Percentiles rank a stretch among this genome's conserved stretches.
Conservation (phyloP, 2,329 filamentous ascomycete species). For the Nannizziopsis barbatae region DNA sequence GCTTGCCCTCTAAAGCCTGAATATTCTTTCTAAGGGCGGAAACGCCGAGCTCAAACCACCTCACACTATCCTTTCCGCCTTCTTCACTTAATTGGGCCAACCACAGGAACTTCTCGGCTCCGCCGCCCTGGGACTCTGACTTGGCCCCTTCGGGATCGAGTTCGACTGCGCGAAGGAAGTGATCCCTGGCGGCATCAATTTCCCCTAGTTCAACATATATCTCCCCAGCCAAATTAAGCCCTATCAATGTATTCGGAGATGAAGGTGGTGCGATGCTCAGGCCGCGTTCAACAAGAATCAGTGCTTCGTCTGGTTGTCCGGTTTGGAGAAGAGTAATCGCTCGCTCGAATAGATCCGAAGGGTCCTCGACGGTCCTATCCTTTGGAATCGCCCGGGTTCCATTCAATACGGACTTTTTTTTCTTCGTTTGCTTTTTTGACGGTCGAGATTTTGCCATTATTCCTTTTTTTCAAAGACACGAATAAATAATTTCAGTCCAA, state of each 20-base stretch:
- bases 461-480: too few species aligned
- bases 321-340: conserved; percentile 48
- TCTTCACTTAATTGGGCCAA: conserved; percentile 73
- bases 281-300: conserved; percentile 44
- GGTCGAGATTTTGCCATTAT: conserved; percentile 45
- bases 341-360: conserved; percentile 46
- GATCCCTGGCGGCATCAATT: conserved; percentile 58
- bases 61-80: conserved; percentile 49
- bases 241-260: conserved; percentile 39
- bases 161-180: conserved; percentile 60
- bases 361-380: conserved; percentile 40
- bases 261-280: conserved; percentile 31
- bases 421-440: conserved; percentile 34
- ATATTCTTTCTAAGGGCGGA: conserved; percentile 61
- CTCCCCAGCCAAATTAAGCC: conserved; percentile 66
- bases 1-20: conserved; percentile 47
- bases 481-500: too few species aligned
- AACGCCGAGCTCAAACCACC: conserved; percentile 55
- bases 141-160: conserved; percentile 65
- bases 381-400: conserved; percentile 30
- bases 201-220: conserved; percentile 76
- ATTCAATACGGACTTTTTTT: conserved; percentile 35
- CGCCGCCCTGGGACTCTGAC: conserved; percentile 62
- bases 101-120: conserved; percentile 89
- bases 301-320: conserved; percentile 47